Base-by-base conservation (phyloP, 768 basidiomycete species). In the Suillus paluster region DNA sequence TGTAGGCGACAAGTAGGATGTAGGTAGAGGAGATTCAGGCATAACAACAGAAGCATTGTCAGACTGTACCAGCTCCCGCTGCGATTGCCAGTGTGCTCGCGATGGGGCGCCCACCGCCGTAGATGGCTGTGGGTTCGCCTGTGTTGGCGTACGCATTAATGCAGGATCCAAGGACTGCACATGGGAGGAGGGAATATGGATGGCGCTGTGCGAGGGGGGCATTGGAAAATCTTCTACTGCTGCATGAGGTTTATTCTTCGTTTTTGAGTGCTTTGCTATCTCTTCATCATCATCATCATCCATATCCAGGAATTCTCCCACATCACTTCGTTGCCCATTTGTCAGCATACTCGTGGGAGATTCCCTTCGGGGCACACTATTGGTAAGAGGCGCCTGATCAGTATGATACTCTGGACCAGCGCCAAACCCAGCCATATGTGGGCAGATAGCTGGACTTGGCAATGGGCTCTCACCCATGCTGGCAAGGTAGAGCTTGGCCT, bases 401-500 rank as follows among this genome's bases (percentile, higher is more conserved):
- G 36, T 21, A 36, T 57, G 21, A 30, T n/a, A n/a, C n/a, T 55
- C 30, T 55, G 46, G n/a, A 25, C 44, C n/a, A 25, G 49, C 11
- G 52, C 39, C 49, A 33, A 63, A 61, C 10, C 64, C 63, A 36
- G 39, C 39, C 9, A 7, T 15, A 19, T 60, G 46, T 15, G 34
- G 53, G 33, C 11, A 34, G n/a, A 11, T 75, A 72, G 48, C 74
- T 7, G 89, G 86, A 68, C 85, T 89, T 30, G 83, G 75, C 9
- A 77, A 70, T 3, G 90, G 87, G 5, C 86, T 88, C 60, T 91
- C 90, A 41, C 75, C 75, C 83, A 90, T 86, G 66, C 82, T 85
- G 41, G 85, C 81, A 60, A 91, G 88, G 68, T 91, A 92, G 53
- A 83, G 86, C 64, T 80, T 85, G 17, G 91, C 88, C 71, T 94